A percentile compares a stretch with the other conserved stretches of the same genome.
Conservation (phyloP, 306 rosid genomes). For the Quercus gilva region DNA sequence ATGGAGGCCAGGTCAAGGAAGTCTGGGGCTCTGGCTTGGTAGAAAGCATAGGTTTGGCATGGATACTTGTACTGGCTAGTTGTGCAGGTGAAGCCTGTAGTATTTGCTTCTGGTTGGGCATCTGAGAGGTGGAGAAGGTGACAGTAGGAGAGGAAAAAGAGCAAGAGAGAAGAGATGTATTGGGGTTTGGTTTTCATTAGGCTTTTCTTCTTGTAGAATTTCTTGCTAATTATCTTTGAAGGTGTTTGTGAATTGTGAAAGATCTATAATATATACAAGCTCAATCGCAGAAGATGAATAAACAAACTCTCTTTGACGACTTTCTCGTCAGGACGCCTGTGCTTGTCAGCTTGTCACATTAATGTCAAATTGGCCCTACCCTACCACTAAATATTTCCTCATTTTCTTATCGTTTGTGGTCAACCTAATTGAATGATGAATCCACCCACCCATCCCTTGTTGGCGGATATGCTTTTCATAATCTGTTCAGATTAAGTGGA, state of each 20-base stretch:
- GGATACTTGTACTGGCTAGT: slow-evolving; percentile 33
- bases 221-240: too few relatives aligned
- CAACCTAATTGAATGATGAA: neutral
- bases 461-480: too few relatives aligned
- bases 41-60: slow-evolving; percentile 68
- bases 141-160: slow-evolving; percentile 11
- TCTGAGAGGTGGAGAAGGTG: slow-evolving; percentile 23
- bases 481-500: too few relatives aligned
- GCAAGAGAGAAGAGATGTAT: neutral
- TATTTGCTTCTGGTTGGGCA: slow-evolving; percentile 36
- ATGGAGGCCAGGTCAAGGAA: slow-evolving; percentile 72
- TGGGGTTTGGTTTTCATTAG: slow-evolving; percentile 14
- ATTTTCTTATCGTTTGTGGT: neutral
- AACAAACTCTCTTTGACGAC: neutral
- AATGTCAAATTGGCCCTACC: neutral
- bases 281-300: neutral
- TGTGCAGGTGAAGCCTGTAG: slow-evolving; percentile 58
- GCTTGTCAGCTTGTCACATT: neutral
- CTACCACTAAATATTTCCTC: neutral
- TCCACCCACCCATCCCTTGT: neutral
- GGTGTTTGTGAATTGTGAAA: neutral
- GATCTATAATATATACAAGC: neutral
- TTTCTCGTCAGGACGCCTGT: neutral
- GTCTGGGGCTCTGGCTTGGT: slow-evolving; percentile 53
- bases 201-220: neutral